These are phyloP conservation scores for Breviolum minutum DNA, from an alignment of 73 alveolate species.

Conservation along the genomic window DNA sequence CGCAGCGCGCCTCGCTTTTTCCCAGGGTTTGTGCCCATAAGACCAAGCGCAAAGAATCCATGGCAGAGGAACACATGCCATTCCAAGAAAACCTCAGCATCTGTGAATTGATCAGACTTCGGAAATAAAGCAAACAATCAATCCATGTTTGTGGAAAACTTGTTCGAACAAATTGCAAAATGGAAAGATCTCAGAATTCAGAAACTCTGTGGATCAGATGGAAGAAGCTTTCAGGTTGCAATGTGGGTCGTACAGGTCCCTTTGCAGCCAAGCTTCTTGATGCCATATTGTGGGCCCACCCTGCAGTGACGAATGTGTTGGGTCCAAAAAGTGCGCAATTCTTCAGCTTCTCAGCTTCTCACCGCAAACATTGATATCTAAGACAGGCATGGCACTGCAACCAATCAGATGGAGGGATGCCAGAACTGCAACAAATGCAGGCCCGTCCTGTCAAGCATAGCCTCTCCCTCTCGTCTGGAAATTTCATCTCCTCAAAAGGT, in stretches of 20 bases:
- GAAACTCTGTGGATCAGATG: too few relatives aligned
- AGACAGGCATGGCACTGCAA: neutral
- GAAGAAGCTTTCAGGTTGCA: neutral
- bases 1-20: constrained; percentile 31
- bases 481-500: constrained; percentile 31
- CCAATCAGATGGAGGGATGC: neutral
- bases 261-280: constrained; percentile 38
- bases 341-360: neutral
- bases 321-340: neutral
- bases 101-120: too few relatives aligned
- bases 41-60: constrained; percentile 51
- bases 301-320: neutral
- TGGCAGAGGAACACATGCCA: constrained; percentile 66
- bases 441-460: constrained; percentile 53
- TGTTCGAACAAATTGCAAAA: too few relatives aligned
- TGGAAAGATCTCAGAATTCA: too few relatives aligned
- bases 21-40: constrained; percentile 76
- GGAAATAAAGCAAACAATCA: neutral
- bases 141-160: too few relatives aligned
- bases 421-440: too few relatives aligned
- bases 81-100: constrained; percentile 55
- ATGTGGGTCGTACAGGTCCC: neutral
- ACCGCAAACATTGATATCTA: neutral
- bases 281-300: constrained; percentile 62
- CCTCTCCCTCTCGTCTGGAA: constrained; percentile 48